Base-by-base conservation (phyloP, 2,329 filamentous ascomycete genomes). In the Ophiocordyceps unilateralis region DNA sequence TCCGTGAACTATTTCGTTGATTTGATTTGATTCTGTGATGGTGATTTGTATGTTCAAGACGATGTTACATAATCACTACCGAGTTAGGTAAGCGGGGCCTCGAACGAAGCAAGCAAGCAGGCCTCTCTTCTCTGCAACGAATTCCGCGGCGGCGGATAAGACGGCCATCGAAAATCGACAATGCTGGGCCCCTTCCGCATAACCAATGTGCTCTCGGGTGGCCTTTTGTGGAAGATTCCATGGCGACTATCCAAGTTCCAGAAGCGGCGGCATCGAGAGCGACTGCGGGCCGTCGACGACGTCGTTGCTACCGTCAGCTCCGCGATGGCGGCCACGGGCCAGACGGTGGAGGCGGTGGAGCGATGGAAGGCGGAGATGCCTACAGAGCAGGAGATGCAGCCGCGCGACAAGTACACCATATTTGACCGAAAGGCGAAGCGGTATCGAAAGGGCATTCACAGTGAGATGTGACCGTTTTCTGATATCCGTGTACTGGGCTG, bases 331-430 rank as follows among this genome's bases (percentile, higher is more conserved):
- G 83, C 80, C 61, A 70, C 82, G 59, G 79, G 83, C 45, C 70
- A 78, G 55, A 74, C 78, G 46, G 74, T 78, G 40, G 86, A 86
- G 65, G 72, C 84, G 43, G 70, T 98, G 46, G 82, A 93, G 61
- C 68, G 80, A 57, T 98, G 91, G 91, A 94, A 91, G 70, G 72
- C 73, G 32, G 86, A 94, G 64, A 98, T 98, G 91, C 91, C 91
- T 20, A 83, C 78, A 22, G 91, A 98, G 71, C 74, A 78, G 56
- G 87, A 96, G 70, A 98, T 98, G 91, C 60, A 93, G 60, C 82
- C 91, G 40, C 82, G 77, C 64, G 91, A 98, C 67, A 98, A 98
- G 67, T 98, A 98, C 67, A 94, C 86, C 23, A 82, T 98, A 56
- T 98, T 96, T 64, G 89, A 94, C 64, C 80, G 88, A 54, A 95